phyloP scores from a whole-genome alignment of 2,329 filamentous ascomycete genomes.

The Epichloe aotearoae region DNA sequence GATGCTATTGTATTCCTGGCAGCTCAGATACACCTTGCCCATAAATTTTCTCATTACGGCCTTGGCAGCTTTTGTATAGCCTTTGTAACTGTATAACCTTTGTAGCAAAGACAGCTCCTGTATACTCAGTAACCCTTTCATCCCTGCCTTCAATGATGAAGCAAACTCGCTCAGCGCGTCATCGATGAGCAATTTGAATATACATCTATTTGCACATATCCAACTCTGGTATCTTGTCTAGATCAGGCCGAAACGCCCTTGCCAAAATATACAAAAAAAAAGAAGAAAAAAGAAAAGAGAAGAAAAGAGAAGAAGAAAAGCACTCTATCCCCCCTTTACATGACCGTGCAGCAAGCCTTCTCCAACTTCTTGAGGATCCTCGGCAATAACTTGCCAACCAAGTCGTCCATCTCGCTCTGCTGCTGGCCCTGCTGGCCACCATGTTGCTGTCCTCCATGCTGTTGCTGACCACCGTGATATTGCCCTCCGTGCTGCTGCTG shows the following conservation, averaged over 20 bases:
- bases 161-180: too few species aligned
- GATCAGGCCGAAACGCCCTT: neutral
- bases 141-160: too few species aligned
- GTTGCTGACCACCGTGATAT: conserved; percentile 29
- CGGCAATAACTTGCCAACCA: conserved; percentile 47
- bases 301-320: neutral
- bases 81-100: too few species aligned
- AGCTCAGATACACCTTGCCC: too few species aligned
- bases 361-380: conserved; percentile 51
- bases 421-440: conserved; percentile 29
- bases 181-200: too few species aligned
- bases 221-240: neutral
- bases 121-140: too few species aligned
- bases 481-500: conserved; percentile 20
- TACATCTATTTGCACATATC: too few species aligned
- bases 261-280: neutral
- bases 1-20: too few species aligned
- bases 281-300: neutral
- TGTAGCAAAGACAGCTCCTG: too few species aligned
- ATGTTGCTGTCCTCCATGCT: conserved; percentile 13
- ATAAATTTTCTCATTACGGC: too few species aligned
- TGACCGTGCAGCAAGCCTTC: conserved; percentile 60
- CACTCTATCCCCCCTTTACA: conserved; percentile 34
- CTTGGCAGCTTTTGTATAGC: too few species aligned
- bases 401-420: conserved; percentile 42